Evolutionary conservation across 2,329 filamentous ascomycete genomes (phyloP), one percentile per base, ranked within the genome.

Genomic region (Thielaviopsis populi): DNA sequence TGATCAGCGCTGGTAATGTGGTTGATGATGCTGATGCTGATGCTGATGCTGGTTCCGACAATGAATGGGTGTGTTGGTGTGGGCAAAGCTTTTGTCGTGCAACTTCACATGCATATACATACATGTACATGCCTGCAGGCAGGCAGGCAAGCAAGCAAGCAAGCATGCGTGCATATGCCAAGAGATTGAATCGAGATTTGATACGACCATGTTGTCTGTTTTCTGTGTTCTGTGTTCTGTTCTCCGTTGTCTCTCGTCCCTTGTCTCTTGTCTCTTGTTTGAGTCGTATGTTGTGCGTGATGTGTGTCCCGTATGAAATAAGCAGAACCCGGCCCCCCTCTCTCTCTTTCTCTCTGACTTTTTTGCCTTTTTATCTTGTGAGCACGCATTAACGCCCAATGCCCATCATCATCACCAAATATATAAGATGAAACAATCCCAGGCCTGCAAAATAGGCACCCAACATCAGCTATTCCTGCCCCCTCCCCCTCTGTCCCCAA

Each of bases 131-230:
- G 30, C 30, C 3, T 33, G 7, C 41, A n/a, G n/a, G n/a, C n/a
- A n/a, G n/a, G n/a, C n/a, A n/a, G 3, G 17, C 41, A 19, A n/a
- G 8, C 42, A 43, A n/a, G 42, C 15, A 7, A 8, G 13, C 19
- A 50, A 24, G 8, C 46, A 19, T 50, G 46, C 27, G 22, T 54
- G 50, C 50, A 54, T 54, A 30, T 54, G 50, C 50, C 50, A 54
- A 54, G 50, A 54, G 50, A 54, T 54, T 33, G 50, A 33, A 54
- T 54, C 50, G 50, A 54, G 50, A 54, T 54, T 54, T 54, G 50
- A 54, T 54, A 54, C 50, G 22, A 54, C 50, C 50, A 37, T 54
- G 27, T 54, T 54, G 15, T 10, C 19, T 24, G 46, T 19, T 27
- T 10, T 48, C 8, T 19, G 15, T 46, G 42, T 46, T 50, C 46